Base-by-base conservation (phyloP, 306 rosid genomes). In the Argentina anserina region DNA sequence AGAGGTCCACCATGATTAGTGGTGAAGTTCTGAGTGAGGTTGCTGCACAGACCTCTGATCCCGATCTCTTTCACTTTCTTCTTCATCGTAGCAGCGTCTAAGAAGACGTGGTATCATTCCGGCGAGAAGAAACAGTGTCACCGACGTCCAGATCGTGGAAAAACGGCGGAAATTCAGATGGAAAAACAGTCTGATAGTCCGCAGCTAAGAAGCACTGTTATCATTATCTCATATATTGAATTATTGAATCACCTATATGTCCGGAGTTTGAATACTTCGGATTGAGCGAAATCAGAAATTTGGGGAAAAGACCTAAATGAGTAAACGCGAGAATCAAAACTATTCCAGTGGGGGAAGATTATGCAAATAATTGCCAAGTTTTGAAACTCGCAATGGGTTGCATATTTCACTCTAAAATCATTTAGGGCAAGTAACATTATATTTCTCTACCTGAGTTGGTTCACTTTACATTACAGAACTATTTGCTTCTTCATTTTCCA, bases 401-500 rank as follows among this genome's bases (percentile, higher is more conserved):
- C 64, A 58, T 28, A 26, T 5, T 29, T 58, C 64, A 31, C 55
- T 6, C 41, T 17, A 17, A 50, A 21, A 20, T 25, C 31, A 5
- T 37, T 43, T 3, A 11, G 65, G 40, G 12, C 37, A 34, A 1
- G 45, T 14, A 68, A 39, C 13, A 42, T 33, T 31, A 65, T 6
- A 18, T 53, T 45, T 56, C 65, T 29, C 79, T 55, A 61, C 45
- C 45, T 60, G 59, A 36, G 64, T 47, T n/a, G 14, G 40, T 58
- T 64, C 49, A 37, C 65, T 82, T 69, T 80, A 84, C 76, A 82
- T 20, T 37, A 75, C 47, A 82, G 66, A 66, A 40, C 25, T 64
- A 58, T 76, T 77, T 43, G 75, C 75, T 68, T 61, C 79, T 26
- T 84, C 89, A 55, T 68, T 89, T 82, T 89, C 91, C 75, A 94